These are phyloP conservation scores for Dryas integrifolia DNA, from an alignment of 331 rosid genomes.

Conservation along the genomic window DNA sequence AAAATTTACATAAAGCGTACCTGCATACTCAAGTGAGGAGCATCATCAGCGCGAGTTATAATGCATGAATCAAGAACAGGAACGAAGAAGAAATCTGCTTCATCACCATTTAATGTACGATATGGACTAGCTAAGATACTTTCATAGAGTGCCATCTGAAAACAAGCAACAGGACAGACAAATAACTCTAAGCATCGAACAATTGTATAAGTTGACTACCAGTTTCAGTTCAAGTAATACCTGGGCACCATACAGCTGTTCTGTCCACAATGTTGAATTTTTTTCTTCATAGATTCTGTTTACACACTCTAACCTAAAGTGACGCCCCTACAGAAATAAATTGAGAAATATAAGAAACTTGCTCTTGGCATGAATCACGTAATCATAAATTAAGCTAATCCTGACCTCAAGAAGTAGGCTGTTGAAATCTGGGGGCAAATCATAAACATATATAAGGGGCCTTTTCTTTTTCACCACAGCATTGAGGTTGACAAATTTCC, in stretches of 20 bases:
- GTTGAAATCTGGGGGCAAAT: slow-evolving; percentile 83
- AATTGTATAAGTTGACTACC: slow-evolving; percentile 3
- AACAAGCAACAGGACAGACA: slow-evolving; percentile 21
- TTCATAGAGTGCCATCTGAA: slow-evolving; percentile 78
- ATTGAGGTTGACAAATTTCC: slow-evolving; percentile 48
- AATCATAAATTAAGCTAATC: slow-evolving; percentile 31
- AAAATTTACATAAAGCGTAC: slow-evolving; percentile 30
- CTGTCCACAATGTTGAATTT: slow-evolving; percentile 74
- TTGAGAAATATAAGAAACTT: slow-evolving; percentile 22
- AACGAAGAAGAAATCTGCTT: slow-evolving; percentile 89
- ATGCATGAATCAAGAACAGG: slow-evolving; percentile 92
- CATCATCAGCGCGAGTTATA: slow-evolving; percentile 83
- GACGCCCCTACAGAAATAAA: slow-evolving; percentile 68
- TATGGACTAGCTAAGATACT: slow-evolving; percentile 78
- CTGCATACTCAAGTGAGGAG: slow-evolving; percentile 79
- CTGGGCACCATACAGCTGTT: slow-evolving; percentile 78
- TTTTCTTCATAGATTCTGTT: slow-evolving; percentile 63
- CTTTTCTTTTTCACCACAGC: slow-evolving; percentile 70
- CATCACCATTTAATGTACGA: slow-evolving; percentile 85
- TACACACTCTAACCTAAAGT: slow-evolving; percentile 77
- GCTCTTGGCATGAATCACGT: slow-evolving; percentile 22
- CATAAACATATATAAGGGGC: slow-evolving; percentile 87
- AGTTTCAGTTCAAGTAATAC: slow-evolving; percentile 38
- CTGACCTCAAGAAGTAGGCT: slow-evolving; percentile 86
- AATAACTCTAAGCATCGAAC: slow-evolving; percentile 14